Base-by-base conservation (phyloP, 208 protist genomes). In the Acanthamoeba sp. region DNA sequence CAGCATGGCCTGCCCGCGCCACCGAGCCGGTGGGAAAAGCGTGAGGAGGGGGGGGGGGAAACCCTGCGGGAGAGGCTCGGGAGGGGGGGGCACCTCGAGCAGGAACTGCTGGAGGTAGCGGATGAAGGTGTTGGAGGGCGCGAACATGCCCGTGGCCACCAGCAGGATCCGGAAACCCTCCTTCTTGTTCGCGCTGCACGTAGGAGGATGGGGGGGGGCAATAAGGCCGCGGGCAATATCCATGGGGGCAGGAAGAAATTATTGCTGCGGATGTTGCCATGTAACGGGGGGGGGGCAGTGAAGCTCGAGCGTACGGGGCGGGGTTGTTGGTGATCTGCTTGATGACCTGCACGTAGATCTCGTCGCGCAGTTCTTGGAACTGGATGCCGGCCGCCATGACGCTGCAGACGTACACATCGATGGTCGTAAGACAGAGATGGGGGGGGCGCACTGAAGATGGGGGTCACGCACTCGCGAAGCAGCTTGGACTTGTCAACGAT, bases 271-370 rank as follows among this genome's bases (percentile, higher is more conserved):
- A 16, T 6, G n/a, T 3, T 3, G 45, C n/a, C 4, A 62, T 62
- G 59, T 3, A 24, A 69, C 18, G 20, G 7, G 6, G n/a, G 18
- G n/a, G n/a, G 59, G 3, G n/a, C 7, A 69, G n/a, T 24, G n/a
- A 24, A 16, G 18, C n/a, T 24, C 20, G 55, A 62, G 12, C 22
- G 62, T 69, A 69, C 62, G 62, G 62, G 4, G 22, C 16, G 22
- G 73, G 73, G 29, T 84, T 84, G 38, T 36, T 45, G 73, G 73
- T 84, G 73, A 50, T 84, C 73, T 84, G 73, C 6, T 84, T 84
- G 7, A 84, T 84, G 73, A 84, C 29, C 29, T 84, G 73, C 16
- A 16, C 32, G 40, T 84, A 84, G 38, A 84, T 84, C 40, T 84
- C 73, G 7, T 84, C 73, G 9, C 73, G 73, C 14, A 84, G 73